A percentile compares a stretch with the other conserved stretches of the same genome.
Conservation (phyloP, 768 basidiomycete genomes). For the Suillus luteus region DNA sequence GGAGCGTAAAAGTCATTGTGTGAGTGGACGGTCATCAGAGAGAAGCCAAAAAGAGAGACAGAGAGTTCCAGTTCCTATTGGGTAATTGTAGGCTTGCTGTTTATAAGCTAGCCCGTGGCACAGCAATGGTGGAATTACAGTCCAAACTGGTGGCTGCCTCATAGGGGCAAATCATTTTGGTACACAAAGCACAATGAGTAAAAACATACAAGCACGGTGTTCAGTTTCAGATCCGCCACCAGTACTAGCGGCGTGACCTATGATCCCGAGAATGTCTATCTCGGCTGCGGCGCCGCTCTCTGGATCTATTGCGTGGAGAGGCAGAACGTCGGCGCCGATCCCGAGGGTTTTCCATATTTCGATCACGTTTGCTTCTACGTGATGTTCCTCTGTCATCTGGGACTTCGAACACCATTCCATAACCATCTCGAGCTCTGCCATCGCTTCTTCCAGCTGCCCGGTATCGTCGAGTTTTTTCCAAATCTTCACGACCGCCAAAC, state of each 20-base stretch:
- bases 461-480: constrained; percentile 73
- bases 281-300: constrained; percentile 29
- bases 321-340: constrained; percentile 28
- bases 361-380: constrained; percentile 53
- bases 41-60: constrained; percentile 12
- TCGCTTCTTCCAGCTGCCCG: constrained; percentile 39
- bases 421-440: constrained; percentile 35
- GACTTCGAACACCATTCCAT: constrained; percentile 89
- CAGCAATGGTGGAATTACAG: constrained; percentile 4
- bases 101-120: not conserved
- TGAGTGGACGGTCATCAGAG: constrained; percentile 27
- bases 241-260: constrained; percentile 24
- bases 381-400: constrained; percentile 38
- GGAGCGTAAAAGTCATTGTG: constrained; percentile 42
- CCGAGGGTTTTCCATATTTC: constrained; percentile 31
- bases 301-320: constrained; percentile 26
- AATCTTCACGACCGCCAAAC: constrained; percentile 74
- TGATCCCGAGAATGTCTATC: constrained; percentile 45
- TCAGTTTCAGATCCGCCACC: constrained; percentile 24
- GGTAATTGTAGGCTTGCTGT: not conserved
- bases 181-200: constrained; percentile 7
- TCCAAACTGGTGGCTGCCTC: not conserved
- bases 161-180: constrained; percentile 8
- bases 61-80: constrained; percentile 17
- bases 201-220: constrained; percentile 24